Percentiles rank a stretch among this genome's conserved stretches.
These are phyloP conservation scores for Ceraceosorus guamensis DNA, from an alignment of 1,284 basidiomycete genomes.

Conservation along the genomic window DNA sequence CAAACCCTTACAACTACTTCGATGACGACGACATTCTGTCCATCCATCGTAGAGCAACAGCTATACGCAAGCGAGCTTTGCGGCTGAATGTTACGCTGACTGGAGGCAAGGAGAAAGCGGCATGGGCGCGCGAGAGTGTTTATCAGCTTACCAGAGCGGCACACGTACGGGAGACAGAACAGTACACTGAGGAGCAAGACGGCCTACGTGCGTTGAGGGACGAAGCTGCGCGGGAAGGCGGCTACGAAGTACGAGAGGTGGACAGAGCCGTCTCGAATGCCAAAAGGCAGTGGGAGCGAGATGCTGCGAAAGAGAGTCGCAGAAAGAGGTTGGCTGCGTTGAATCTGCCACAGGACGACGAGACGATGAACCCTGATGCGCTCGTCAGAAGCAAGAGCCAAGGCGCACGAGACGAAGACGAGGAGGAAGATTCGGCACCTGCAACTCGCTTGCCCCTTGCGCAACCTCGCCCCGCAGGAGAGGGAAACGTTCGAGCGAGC, in stretches of 20 bases:
- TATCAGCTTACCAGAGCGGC: not conserved
- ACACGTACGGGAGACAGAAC: not conserved
- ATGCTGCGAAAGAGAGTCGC: too few relatives aligned
- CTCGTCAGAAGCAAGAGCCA: not conserved
- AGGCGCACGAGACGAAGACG: not conserved
- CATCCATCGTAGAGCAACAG: not conserved
- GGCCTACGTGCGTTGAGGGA: not conserved
- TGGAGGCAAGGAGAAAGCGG: not conserved
- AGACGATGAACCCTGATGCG: not conserved
- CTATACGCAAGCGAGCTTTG: not conserved
- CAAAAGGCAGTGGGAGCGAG: not conserved
- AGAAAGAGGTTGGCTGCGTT: too few relatives aligned
- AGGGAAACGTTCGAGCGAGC: too few relatives aligned
- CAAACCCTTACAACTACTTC: too few relatives aligned
- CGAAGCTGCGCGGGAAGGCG: not conserved
- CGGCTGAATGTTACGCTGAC: not conserved
- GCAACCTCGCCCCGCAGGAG: too few relatives aligned
- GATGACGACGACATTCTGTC: too few relatives aligned
- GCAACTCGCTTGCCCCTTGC: not conserved
- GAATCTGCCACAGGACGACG: too few relatives aligned
- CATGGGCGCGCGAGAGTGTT: not conserved
- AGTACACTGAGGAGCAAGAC: not conserved
- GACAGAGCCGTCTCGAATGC: not conserved
- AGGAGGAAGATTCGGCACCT: not conserved
- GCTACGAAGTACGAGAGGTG: not conserved